Conservation (phyloP, 768 basidiomycete species). For the Auricularia sp. region DNA sequence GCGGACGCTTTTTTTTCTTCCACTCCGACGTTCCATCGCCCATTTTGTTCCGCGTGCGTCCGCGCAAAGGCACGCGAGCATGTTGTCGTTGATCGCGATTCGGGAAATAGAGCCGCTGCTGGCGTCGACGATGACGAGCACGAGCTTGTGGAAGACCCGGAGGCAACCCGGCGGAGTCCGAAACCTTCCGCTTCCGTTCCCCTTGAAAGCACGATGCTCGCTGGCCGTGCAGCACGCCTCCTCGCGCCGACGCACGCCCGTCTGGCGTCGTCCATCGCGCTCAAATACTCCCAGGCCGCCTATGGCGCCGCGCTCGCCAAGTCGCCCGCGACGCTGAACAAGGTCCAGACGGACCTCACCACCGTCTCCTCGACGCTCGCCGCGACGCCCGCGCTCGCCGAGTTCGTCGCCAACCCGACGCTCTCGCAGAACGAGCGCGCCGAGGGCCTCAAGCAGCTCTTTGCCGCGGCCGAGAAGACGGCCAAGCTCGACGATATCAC, state of each 20-base stretch:
- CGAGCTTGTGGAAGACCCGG: not conserved
- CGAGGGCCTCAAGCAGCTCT: constrained; percentile 56
- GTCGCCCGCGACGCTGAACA: constrained; percentile 72
- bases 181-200: not conserved
- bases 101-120: no score
- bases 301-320: constrained; percentile 75
- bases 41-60: no score
- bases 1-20: no score
- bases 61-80: no score
- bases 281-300: constrained; percentile 77
- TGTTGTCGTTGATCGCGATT: no score
- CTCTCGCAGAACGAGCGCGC: constrained; percentile 71
- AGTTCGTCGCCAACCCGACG: constrained; percentile 86
- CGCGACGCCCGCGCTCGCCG: constrained; percentile 49
- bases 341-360: constrained; percentile 78
- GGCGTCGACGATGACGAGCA: no score
- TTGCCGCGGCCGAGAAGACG: constrained; percentile 68
- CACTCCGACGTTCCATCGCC: no score
- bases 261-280: constrained; percentile 64
- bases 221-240: not conserved
- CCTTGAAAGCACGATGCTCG: not conserved
- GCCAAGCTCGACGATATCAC: constrained; percentile 54
- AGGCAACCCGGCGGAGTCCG: not conserved
- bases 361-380: constrained; percentile 61
- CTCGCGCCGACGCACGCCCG: constrained; percentile 24